A percentile compares a stretch with the other conserved stretches of the same genome.
These are phyloP conservation scores for Monilinia fructicola DNA, from an alignment of 2,329 filamentous ascomycete genomes.

Conservation along the genomic window DNA sequence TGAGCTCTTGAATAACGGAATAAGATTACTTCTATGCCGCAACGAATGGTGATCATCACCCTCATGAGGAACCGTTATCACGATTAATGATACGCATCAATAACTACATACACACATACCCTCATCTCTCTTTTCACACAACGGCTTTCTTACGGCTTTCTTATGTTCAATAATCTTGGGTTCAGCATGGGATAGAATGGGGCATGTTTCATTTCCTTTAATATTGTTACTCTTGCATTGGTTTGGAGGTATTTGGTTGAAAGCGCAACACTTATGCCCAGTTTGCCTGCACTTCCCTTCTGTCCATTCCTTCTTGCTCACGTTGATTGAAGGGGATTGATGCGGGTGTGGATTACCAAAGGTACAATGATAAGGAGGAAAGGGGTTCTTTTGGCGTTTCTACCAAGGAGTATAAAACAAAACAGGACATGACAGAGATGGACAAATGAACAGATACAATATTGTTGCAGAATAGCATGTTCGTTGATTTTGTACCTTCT, in stretches of 20 bases:
- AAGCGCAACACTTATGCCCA: not conserved
- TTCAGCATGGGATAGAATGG: not conserved
- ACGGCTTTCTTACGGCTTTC: too few relatives aligned
- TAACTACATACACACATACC: not conserved
- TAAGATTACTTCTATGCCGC: not conserved
- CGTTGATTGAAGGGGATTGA: not conserved
- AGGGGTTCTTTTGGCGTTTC: not conserved
- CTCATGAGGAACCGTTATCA: not conserved
- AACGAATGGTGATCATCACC: not conserved
- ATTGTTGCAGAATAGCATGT: not conserved
- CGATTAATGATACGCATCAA: not conserved
- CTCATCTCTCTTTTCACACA: not conserved
- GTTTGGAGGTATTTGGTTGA: not conserved
- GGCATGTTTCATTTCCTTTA: not conserved
- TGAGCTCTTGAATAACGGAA: not conserved
- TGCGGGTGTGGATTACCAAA: not conserved
- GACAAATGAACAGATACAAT: slow-evolving; percentile 1
- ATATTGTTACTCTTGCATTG: not conserved
- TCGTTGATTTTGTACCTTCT: not conserved
- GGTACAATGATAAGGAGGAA: not conserved
- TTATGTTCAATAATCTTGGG: not conserved
- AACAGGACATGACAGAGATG: not conserved
- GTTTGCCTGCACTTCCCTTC: not conserved
- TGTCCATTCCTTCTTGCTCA: not conserved
- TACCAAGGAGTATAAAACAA: not conserved